These are phyloP conservation scores for Jamesozyma spencerorum DNA, from an alignment of 805 yeast species.

Conservation along the genomic window DNA sequence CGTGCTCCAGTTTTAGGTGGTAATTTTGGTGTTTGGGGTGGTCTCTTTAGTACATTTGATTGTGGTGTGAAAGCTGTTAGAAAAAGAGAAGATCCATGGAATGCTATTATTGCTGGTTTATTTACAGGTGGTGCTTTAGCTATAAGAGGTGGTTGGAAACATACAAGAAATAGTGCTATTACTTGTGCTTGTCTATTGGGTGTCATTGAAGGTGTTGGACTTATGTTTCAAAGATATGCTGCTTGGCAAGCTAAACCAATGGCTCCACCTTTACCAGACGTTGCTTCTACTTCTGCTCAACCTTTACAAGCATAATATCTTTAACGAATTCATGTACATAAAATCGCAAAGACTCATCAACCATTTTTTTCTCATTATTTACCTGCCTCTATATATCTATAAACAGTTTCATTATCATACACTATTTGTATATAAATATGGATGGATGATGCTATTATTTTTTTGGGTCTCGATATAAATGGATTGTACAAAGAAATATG, in stretches of 20 bases:
- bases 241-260: conserved; percentile 74
- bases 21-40: conserved; percentile 99
- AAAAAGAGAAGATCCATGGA: conserved; percentile 97
- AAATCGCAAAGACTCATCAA: background rate
- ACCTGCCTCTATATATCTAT: no score
- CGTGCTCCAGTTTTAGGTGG: conserved; percentile 99
- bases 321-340: background rate
- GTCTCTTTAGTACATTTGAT: conserved; percentile 89
- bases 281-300: conserved; percentile 17
- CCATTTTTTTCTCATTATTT: background rate
- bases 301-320: conserved; percentile 28
- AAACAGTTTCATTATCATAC: no score
- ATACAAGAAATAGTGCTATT: conserved; percentile 91
- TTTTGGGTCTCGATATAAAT: no score
- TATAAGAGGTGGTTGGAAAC: conserved; percentile 97
- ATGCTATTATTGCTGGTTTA: conserved; percentile 95
- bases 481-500: no score
- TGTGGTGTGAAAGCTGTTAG: conserved; percentile 92
- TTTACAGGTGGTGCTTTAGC: conserved; percentile 97
- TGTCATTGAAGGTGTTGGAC: conserved; percentile 95
- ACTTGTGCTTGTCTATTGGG: conserved; percentile 96
- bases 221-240: conserved; percentile 85
- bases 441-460: no score
- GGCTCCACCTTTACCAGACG: conserved; percentile 45
- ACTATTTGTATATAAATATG: no score